A percentile compares a stretch with the other conserved stretches of the same genome.
phyloP scores from a whole-genome alignment of 1,139 yeast genomes.

The Taiozyma sp. region DNA sequence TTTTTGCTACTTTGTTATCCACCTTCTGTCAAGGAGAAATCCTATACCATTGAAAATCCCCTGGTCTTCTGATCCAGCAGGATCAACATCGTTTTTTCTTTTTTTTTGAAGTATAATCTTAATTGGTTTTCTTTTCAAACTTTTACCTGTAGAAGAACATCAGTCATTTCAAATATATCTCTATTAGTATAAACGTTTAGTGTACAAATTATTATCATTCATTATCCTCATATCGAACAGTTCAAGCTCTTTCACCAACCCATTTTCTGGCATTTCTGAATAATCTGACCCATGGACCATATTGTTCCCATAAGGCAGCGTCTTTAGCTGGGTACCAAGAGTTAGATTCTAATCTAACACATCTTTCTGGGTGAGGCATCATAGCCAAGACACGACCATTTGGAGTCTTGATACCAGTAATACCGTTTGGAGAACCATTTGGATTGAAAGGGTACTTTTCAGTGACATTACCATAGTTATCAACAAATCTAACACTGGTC shows the following conservation, averaged over 20 bases:
- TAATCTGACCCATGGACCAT: slow-evolving; percentile 94
- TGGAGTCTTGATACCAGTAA: slow-evolving; percentile 85
- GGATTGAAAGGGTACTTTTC: slow-evolving; percentile 90
- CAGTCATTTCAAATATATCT: neutral
- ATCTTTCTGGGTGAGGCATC: slow-evolving; percentile 99
- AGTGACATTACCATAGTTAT: slow-evolving; percentile 83
- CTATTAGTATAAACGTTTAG: neutral
- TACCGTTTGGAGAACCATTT: slow-evolving; percentile 91
- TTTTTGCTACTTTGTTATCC: neutral
- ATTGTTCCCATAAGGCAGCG: slow-evolving; percentile 57
- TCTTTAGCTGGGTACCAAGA: slow-evolving; percentile 83
- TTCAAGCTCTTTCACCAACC: slow-evolving; percentile 47
- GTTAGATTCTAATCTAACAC: slow-evolving; percentile 78
- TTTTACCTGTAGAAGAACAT: neutral
- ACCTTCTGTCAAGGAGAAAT: neutral
- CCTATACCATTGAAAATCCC: neutral
- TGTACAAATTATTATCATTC: neutral
- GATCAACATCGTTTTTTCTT: neutral
- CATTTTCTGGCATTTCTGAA: slow-evolving; percentile 93
- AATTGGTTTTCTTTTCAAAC: neutral
- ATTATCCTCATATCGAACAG: neutral
- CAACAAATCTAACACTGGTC: slow-evolving; percentile 72
- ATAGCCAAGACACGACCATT: slow-evolving; percentile 95
- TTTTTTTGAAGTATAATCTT: neutral
- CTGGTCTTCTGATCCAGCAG: neutral